Percentiles rank a stretch among this genome's conserved stretches.
Evolutionary conservation across 2,329 filamentous ascomycete species (phyloP).

Genomic region (Aspergillus quadrilineatus): DNA sequence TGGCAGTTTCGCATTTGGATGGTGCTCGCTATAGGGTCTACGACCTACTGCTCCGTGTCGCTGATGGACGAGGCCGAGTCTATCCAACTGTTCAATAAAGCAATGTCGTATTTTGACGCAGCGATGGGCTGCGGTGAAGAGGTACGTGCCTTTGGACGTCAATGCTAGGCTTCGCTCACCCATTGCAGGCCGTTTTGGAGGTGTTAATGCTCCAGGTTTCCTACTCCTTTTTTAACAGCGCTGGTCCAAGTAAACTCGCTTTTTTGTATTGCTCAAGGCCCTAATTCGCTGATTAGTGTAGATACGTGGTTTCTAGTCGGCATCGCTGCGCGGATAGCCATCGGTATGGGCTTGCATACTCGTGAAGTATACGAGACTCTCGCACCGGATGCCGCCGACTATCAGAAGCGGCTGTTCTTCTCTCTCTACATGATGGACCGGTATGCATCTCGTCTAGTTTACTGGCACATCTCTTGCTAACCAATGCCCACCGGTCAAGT

Average conservation of each 20-base stretch:
- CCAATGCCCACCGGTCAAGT: too few species aligned
- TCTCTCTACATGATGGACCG: constrained; percentile 53
- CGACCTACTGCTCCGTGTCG: constrained; percentile 45
- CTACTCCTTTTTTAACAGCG: constrained; percentile 51
- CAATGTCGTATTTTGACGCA: constrained; percentile 43
- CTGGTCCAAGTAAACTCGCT: constrained; percentile 44
- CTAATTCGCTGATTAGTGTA: constrained; percentile 11
- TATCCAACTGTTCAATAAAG: constrained; percentile 46
- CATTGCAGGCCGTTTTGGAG: constrained; percentile 42
- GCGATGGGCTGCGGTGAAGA: constrained; percentile 42
- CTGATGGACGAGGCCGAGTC: constrained; percentile 47
- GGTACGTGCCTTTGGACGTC: constrained; percentile 26
- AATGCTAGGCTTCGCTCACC: too few species aligned
- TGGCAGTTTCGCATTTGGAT: constrained; percentile 50
- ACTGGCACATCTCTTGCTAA: too few species aligned
- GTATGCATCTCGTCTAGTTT: constrained; percentile 3
- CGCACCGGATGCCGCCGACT: constrained; percentile 34
- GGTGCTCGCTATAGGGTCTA: constrained; percentile 50
- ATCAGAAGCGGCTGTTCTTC: constrained; percentile 48
- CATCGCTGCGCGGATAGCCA: constrained; percentile 44
- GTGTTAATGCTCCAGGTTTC: constrained; percentile 49
- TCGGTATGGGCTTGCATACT: constrained; percentile 46
- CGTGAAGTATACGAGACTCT: constrained; percentile 36
- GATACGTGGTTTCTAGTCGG: constrained; percentile 52
- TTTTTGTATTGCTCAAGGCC: background rate